A percentile compares a stretch with the other conserved stretches of the same genome.
phyloP scores from a whole-genome alignment of 192 early-diverging fungal species.

The Coemansia sp. region DNA sequence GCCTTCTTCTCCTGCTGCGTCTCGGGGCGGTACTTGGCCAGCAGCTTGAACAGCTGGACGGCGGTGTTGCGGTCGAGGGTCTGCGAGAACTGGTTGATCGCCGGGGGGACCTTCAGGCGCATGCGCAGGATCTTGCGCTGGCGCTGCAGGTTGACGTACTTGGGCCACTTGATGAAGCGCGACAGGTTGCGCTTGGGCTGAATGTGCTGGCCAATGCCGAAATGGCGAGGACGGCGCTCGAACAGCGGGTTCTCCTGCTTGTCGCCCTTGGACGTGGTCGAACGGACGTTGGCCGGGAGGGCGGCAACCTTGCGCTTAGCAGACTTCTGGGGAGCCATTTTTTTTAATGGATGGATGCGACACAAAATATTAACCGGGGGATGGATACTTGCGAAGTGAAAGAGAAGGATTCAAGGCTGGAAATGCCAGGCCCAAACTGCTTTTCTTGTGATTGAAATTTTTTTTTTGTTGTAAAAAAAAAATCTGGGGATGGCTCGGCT shows the following conservation, averaged over 20 bases:
- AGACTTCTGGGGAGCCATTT: slow-evolving; percentile 61
- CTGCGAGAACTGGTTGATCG: slow-evolving; percentile 99
- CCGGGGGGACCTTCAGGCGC: slow-evolving; percentile 99
- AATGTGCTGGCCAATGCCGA: slow-evolving; percentile 95
- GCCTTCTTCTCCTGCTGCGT: slow-evolving; percentile 94
- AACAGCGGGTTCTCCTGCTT: slow-evolving; percentile 80
- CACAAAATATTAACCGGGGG: slow-evolving; percentile 7
- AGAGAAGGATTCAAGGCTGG: slow-evolving; percentile 22
- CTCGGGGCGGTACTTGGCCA: slow-evolving; percentile 99
- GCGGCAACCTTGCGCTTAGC: slow-evolving; percentile 88
- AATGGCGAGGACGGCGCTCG: slow-evolving; percentile 92
- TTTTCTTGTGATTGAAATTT: background rate
- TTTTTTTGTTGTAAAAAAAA: background rate
- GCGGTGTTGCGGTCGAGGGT: slow-evolving; percentile 98
- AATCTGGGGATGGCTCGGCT: slow-evolving; percentile 3
- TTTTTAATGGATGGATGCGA: slow-evolving; percentile 39
- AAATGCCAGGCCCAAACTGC: no score
- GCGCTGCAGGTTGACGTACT: slow-evolving; percentile 98
- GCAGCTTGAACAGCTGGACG: slow-evolving; percentile 96
- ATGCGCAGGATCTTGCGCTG: slow-evolving; percentile 96
- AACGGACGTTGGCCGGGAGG: slow-evolving; percentile 76
- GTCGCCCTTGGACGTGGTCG: slow-evolving; percentile 67
- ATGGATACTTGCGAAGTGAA: slow-evolving; percentile 15
- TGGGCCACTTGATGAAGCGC: slow-evolving; percentile 99
- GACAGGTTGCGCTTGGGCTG: slow-evolving; percentile 94